Base-by-base conservation (phyloP, 805 yeast species). In the Yarrowia hollandica region DNA sequence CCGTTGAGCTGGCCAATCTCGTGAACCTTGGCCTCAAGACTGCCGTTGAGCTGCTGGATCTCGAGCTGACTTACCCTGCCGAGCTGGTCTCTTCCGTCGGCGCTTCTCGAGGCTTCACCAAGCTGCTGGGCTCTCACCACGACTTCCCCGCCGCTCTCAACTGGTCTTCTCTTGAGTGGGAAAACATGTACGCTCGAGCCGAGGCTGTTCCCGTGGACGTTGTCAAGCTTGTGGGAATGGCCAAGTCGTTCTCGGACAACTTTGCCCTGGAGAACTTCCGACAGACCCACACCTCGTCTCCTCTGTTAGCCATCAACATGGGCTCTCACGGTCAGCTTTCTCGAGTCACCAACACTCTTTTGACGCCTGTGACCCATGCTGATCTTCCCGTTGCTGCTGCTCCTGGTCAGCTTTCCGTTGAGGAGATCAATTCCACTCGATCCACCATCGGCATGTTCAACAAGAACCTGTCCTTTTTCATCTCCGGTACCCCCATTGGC, bases 311-410 rank as follows among this genome's bases (percentile, higher is more conserved):
- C 5, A 84, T 88, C 67, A 92, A 92, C 70, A 83, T 86, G 87
- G 86, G 94, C 8, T 80, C 76, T 35, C 62, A 69, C 11, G 98
- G 98, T 21, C 87, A 83, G 68, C 74, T 90, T 61, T 86, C 96
- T 1, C 80, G 95, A 62, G 88, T 89, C 5, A 74, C 87, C 65
- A 92, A 92, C 72, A 74, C 79, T 1, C 60, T 86, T 2, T 75
- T 91, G 64, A 91, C 97, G 0, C 97, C 98, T 34, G 86, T 90
- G 8, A 87, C 96, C 1, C 91, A 88, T 65, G 78, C 75, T 14
- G 66, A 73, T n/a, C 72, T 89, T 52, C 88, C 90, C 10, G 74
- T 76, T 59, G 77, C 84, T n/a, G 82, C 92, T 30, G 91, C 94
- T 0, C 89, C 90, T 4, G 95, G 95, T 14, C 90, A 85, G 69